Evolutionary conservation across 495 filamentous ascomycete species (phyloP).

Genomic region (Penicillium samsonianum): DNA sequence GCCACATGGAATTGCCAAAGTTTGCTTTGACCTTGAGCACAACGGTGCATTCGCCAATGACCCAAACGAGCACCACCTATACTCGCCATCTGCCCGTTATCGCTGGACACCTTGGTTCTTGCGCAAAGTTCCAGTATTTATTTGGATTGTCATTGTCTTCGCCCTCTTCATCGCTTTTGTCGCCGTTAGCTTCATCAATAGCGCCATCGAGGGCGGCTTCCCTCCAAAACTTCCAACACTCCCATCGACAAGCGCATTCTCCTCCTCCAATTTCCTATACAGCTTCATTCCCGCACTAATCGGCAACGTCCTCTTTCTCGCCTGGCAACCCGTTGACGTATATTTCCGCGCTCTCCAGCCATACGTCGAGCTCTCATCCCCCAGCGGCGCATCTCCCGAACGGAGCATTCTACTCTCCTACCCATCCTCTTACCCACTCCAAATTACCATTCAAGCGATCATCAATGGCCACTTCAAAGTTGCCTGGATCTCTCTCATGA

Average conservation of each 20-base stretch:
- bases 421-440: constrained; percentile 61
- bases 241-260: constrained; percentile 67
- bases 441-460: constrained; percentile 61
- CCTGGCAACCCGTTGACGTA: constrained; percentile 75
- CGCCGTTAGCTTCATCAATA: constrained; percentile 73
- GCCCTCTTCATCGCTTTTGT: constrained; percentile 72
- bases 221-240: constrained; percentile 62
- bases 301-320: constrained; percentile 73
- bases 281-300: constrained; percentile 78
- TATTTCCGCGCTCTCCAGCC: constrained; percentile 74
- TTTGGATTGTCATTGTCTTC: constrained; percentile 62
- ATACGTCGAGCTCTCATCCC: constrained; percentile 63
- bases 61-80: constrained; percentile 43
- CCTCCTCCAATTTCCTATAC: constrained; percentile 84
- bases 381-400: constrained; percentile 64
- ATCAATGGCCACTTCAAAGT: constrained; percentile 69
- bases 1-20: constrained; percentile 32
- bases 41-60: constrained; percentile 35
- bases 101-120: constrained; percentile 81
- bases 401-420: constrained; percentile 75
- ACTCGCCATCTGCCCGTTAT: constrained; percentile 53
- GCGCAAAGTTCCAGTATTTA: constrained; percentile 59
- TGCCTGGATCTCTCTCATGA: constrained; percentile 66
- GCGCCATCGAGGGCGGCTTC: constrained; percentile 68
- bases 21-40: constrained; percentile 48